These are phyloP conservation scores for Helichrysum umbraculigerum DNA, from an alignment of 129 eudicot species.

Conservation along the genomic window DNA sequence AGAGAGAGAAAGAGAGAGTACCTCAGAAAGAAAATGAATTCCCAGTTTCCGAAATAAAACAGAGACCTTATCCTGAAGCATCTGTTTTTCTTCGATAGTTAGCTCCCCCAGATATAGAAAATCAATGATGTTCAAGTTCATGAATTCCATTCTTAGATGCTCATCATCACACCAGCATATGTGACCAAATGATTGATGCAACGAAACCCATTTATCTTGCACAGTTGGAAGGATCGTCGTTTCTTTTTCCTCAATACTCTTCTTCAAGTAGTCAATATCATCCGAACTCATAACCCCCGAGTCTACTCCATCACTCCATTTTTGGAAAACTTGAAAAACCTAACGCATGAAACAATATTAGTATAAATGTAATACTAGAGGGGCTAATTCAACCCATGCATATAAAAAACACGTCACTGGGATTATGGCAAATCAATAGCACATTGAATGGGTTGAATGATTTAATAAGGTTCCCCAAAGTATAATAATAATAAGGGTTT, in stretches of 20 bases:
- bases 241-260: constrained; percentile 48
- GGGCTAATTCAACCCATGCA: too few species aligned
- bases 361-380: too few species aligned
- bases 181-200: constrained; percentile 71
- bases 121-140: constrained; percentile 51
- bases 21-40: constrained; percentile 70
- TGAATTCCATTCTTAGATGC: constrained; percentile 56
- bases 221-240: constrained; percentile 60
- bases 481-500: too few species aligned
- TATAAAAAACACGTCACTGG: too few species aligned
- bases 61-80: constrained; percentile 47
- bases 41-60: constrained; percentile 49
- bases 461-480: too few species aligned
- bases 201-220: constrained; percentile 26
- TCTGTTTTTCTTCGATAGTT: constrained; percentile 46
- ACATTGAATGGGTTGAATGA: too few species aligned
- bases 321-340: constrained; percentile 68
- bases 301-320: constrained; percentile 60
- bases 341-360: constrained; percentile 11
- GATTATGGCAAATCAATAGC: too few species aligned
- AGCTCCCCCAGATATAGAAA: constrained; percentile 59
- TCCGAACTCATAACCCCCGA: constrained; percentile 54
- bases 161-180: constrained; percentile 79
- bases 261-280: constrained; percentile 57
- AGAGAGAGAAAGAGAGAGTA: constrained; percentile 13